A percentile compares a stretch with the other conserved stretches of the same genome.
phyloP scores from a whole-genome alignment of 306 rosid species.

The Lablab purpureus region DNA sequence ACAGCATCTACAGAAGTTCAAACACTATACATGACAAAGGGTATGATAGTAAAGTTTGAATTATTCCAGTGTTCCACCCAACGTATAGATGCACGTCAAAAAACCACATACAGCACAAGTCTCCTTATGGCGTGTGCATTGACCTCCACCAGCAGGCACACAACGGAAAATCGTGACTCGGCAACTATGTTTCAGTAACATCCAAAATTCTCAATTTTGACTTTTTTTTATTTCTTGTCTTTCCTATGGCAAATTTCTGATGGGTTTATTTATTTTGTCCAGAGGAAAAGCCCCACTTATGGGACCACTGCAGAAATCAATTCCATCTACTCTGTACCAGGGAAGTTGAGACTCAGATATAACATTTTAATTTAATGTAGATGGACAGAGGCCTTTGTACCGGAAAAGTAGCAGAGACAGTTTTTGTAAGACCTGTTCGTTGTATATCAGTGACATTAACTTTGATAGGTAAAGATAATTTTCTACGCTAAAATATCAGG shows the following conservation, averaged over 20 bases:
- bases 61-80: neutral
- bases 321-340: neutral
- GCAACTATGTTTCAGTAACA: neutral
- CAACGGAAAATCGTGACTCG: neutral
- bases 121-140: neutral
- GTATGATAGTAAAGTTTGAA: neutral
- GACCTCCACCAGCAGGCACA: neutral
- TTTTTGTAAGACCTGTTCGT: neutral
- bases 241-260: neutral
- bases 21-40: neutral
- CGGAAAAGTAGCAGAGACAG: neutral
- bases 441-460: neutral
- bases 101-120: neutral
- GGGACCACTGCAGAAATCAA: neutral
- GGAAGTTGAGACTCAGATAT: neutral
- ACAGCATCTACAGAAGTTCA: neutral
- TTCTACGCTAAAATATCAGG: neutral
- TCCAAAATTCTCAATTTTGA: constrained; percentile 8
- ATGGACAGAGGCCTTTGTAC: neutral
- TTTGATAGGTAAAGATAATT: neutral
- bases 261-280: neutral
- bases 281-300: neutral
- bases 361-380: neutral
- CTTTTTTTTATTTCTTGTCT: constrained; percentile 11
- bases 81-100: neutral